Conservation (phyloP, 345 rosid genomes). For the Euclidium syriacum region DNA sequence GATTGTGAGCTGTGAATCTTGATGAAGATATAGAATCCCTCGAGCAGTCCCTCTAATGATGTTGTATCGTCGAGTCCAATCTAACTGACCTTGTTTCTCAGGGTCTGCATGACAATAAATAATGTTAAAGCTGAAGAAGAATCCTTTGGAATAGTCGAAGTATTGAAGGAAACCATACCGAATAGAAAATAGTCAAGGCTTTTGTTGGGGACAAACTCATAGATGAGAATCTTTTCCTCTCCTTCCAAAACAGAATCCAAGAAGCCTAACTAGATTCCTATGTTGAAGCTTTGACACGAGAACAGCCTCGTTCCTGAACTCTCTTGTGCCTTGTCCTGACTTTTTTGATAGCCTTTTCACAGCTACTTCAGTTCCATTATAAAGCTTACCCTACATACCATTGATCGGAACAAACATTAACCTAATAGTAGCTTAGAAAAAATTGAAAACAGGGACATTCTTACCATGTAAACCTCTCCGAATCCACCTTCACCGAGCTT, state of each 20-base stretch:
- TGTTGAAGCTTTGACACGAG: no score
- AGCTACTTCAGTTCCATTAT: constrained; percentile 28
- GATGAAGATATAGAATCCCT: no score
- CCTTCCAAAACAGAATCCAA: no score
- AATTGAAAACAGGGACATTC: background rate
- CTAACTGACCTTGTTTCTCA: background rate
- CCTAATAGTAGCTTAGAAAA: background rate
- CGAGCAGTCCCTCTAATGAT: constrained; percentile 1
- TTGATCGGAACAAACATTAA: background rate
- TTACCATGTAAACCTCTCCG: constrained; percentile 50
- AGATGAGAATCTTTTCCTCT: no score
- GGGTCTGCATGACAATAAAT: constrained; percentile 19
- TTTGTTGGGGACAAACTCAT: no score
- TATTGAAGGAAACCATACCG: background rate
- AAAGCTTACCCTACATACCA: constrained; percentile 5
- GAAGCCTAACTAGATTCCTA: no score
- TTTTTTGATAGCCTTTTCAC: constrained; percentile 33
- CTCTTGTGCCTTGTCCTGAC: constrained; percentile 38
- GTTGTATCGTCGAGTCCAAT: background rate
- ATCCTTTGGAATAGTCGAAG: background rate
- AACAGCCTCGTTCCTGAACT: no score
- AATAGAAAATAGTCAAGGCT: no score
- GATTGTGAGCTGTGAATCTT: no score
- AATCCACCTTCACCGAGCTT: constrained; percentile 64
- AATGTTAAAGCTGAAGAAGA: background rate